Percentiles rank a stretch among this genome's conserved stretches.
Conservation (phyloP, 2,329 filamentous ascomycete species). For the Knoxdaviesia proteae region DNA sequence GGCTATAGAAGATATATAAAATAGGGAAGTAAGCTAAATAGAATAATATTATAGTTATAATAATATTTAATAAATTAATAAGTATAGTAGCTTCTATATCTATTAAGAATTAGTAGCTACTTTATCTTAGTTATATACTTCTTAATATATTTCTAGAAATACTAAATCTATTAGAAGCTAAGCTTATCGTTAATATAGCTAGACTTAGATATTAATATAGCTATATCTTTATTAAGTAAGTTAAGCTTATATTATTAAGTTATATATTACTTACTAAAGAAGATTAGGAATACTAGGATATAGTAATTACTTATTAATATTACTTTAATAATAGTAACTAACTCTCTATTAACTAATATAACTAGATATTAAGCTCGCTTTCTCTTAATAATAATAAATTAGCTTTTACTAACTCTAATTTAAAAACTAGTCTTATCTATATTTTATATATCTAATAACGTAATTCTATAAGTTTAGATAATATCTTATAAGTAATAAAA, state of each 20-base stretch:
- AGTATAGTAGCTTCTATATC: slow-evolving; percentile 1
- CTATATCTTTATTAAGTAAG: neutral
- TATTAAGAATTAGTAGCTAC: slow-evolving; percentile 3
- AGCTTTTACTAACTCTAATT: neutral
- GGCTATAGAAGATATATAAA: slow-evolving; percentile 1
- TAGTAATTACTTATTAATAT: neutral
- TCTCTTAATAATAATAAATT: neutral
- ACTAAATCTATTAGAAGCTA: neutral
- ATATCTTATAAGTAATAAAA: neutral
- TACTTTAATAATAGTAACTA: neutral
- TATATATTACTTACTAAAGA: neutral
- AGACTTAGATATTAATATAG: neutral
- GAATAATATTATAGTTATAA: slow-evolving; percentile 1
- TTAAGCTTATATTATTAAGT: neutral
- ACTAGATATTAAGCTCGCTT: neutral
- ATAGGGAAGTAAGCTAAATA: slow-evolving; percentile 1
- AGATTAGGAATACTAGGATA: neutral
- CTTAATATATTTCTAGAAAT: slow-evolving; percentile 1
- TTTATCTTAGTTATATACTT: neutral
- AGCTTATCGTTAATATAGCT: slow-evolving; percentile 1
- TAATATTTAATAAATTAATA: neutral
- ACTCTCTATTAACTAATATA: neutral
- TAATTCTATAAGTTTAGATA: neutral
- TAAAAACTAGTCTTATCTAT: slow-evolving; percentile 2
- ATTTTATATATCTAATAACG: slow-evolving; percentile 1